A percentile compares a stretch with the other conserved stretches of the same genome.
Evolutionary conservation across 2,329 filamentous ascomycete species (phyloP).

Genomic region (Trichoderma afroharzianum): DNA sequence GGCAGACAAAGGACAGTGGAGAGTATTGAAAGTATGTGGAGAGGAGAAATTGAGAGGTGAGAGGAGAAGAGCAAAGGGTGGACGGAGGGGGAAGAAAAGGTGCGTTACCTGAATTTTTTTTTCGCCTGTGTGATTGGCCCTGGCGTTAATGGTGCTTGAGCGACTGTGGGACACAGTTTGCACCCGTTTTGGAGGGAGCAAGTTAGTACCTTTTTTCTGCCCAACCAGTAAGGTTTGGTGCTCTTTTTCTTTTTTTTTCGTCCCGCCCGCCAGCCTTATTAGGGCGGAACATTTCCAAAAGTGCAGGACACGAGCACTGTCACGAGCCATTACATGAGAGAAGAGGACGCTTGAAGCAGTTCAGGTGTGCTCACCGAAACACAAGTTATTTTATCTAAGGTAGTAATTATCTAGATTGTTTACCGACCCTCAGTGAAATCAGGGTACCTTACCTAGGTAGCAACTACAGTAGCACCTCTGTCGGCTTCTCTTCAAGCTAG

Average conservation of each 20-base stretch:
- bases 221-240: neutral
- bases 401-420: no score
- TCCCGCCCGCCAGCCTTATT: neutral
- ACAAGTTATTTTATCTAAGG: no score
- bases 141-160: constrained; percentile 18
- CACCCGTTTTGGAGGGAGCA: neutral
- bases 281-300: neutral
- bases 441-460: no score
- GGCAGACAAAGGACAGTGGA: constrained; percentile 21
- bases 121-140: constrained; percentile 36
- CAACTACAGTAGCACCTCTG: neutral
- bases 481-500: neutral
- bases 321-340: neutral
- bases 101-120: constrained; percentile 34
- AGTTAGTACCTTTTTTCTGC: constrained; percentile 6
- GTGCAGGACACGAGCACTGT: neutral
- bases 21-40: constrained; percentile 24
- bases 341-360: neutral
- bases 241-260: neutral
- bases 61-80: constrained; percentile 20
- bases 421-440: no score
- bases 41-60: constrained; percentile 19
- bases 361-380: neutral
- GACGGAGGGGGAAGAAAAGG: constrained; percentile 18
- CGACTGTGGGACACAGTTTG: constrained; percentile 24